Evolutionary conservation across 2,329 filamentous ascomycete genomes (phyloP).

Genomic region (Cercospora zeae-maydis): DNA sequence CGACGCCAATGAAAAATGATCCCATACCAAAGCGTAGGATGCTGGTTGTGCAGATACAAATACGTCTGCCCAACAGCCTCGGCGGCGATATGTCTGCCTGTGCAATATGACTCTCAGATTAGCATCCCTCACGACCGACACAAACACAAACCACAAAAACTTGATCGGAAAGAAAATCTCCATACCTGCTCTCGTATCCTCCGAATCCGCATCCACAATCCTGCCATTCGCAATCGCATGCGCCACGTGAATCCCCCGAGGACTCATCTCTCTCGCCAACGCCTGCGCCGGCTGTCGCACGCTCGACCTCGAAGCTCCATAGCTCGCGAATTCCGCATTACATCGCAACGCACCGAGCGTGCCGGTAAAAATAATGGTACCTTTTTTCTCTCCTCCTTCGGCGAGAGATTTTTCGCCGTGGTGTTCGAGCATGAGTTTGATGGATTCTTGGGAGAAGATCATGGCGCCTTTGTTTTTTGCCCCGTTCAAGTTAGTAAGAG

Average conservation of each 20-base stretch:
- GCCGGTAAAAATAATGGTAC: slow-evolving; percentile 56
- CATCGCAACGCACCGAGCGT: slow-evolving; percentile 47
- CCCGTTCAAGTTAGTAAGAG: too few relatives aligned
- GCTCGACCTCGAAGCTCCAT: slow-evolving; percentile 52
- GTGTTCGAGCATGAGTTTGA: slow-evolving; percentile 52
- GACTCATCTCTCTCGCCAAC: slow-evolving; percentile 55
- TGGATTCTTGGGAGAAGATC: slow-evolving; percentile 52
- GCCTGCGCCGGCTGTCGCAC: slow-evolving; percentile 56
- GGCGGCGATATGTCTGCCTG: slow-evolving; percentile 54
- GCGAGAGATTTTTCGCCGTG: slow-evolving; percentile 48
- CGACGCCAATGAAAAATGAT: neutral
- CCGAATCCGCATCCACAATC: slow-evolving; percentile 51
- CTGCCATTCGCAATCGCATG: slow-evolving; percentile 57
- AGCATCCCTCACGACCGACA: neutral
- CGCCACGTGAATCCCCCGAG: slow-evolving; percentile 57
- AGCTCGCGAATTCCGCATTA: slow-evolving; percentile 53
- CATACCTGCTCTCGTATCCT: slow-evolving; percentile 46
- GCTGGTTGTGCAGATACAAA: slow-evolving; percentile 50
- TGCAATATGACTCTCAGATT: too few relatives aligned
- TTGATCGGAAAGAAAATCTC: neutral
- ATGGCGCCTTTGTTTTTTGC: too few relatives aligned
- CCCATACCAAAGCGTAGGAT: slow-evolving; percentile 46
- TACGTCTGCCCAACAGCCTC: slow-evolving; percentile 58
- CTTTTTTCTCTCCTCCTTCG: slow-evolving; percentile 52
- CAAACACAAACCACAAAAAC: neutral